Conservation (phyloP, 495 filamentous ascomycete genomes). For the Elasticomyces elasticus region DNA sequence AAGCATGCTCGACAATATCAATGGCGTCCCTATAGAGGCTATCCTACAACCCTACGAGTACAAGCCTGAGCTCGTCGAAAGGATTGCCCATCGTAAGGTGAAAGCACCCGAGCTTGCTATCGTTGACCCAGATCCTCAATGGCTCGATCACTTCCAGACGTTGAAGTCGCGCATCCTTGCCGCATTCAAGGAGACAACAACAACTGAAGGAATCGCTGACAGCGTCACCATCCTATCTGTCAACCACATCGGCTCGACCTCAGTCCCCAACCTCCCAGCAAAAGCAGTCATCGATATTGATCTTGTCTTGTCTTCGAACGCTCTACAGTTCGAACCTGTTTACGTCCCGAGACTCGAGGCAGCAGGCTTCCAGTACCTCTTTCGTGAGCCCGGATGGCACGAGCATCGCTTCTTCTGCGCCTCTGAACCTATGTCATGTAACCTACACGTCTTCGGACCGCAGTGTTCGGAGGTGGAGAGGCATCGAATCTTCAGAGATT, state of each 20-base stretch:
- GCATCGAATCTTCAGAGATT: conserved; percentile 41
- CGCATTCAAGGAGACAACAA: conserved; percentile 24
- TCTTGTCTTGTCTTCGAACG: conserved; percentile 31
- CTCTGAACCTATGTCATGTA: conserved; percentile 24
- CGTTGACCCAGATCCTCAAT: conserved; percentile 35
- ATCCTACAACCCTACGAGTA: conserved; percentile 3
- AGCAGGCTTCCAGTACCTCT: conserved; percentile 37
- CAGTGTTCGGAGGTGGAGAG: conserved; percentile 34
- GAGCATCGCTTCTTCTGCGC: conserved; percentile 38
- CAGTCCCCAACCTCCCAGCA: conserved; percentile 39
- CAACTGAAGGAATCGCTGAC: not conserved
- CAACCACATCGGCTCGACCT: conserved; percentile 42
- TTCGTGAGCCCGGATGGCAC: conserved; percentile 40
- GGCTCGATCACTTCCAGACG: conserved; percentile 33
- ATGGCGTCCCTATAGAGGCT: conserved; percentile 16
- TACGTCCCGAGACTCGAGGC: conserved; percentile 38
- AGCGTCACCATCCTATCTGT: conserved; percentile 23
- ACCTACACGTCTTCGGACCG: conserved; percentile 42
- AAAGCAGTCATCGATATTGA: conserved; percentile 45
- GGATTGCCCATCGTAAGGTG: conserved; percentile 15
- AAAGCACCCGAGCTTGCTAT: conserved; percentile 28
- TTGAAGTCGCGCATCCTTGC: conserved; percentile 28
- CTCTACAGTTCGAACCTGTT: conserved; percentile 31
- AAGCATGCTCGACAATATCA: too few relatives aligned
- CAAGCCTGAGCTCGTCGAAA: conserved; percentile 13